phyloP scores from a whole-genome alignment of 305 asterid species.

The Fraxinus latifolia region DNA sequence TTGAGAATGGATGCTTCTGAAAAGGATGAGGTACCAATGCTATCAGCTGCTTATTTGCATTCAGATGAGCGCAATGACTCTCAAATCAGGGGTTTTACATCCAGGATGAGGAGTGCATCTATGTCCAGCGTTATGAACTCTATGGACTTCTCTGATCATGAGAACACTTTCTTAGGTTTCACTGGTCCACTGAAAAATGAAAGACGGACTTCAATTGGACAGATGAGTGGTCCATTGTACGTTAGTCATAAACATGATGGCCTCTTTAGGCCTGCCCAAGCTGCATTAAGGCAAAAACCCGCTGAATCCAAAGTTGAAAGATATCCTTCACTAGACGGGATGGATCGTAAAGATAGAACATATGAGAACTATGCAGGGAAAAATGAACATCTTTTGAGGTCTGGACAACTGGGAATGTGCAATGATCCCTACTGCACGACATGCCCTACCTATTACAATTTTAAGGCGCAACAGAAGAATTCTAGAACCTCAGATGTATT shows the following conservation, averaged over 20 bases:
- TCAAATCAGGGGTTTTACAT: constrained; percentile 34
- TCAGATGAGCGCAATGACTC: constrained; percentile 39
- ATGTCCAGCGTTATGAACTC: constrained; percentile 50
- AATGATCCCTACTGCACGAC: constrained; percentile 63
- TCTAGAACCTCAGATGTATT: constrained; percentile 36
- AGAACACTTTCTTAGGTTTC: constrained; percentile 45
- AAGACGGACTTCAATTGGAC: constrained; percentile 38
- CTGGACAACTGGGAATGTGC: constrained; percentile 63
- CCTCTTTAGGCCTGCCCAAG: constrained; percentile 43
- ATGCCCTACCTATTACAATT: constrained; percentile 47
- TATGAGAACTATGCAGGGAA: constrained; percentile 28
- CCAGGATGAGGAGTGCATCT: constrained; percentile 72
- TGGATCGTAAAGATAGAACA: constrained; percentile 36
- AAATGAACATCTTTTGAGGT: constrained; percentile 54
- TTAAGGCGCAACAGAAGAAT: constrained; percentile 30
- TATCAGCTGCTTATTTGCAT: constrained; percentile 41
- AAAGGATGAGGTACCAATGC: constrained; percentile 65
- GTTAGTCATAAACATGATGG: constrained; percentile 40
- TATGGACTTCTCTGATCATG: constrained; percentile 41
- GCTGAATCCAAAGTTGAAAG: constrained; percentile 40
- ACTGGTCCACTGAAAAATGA: constrained; percentile 75
- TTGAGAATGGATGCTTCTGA: constrained; percentile 58
- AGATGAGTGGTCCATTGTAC: constrained; percentile 66
- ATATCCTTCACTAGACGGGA: constrained; percentile 40
- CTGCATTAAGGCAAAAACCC: constrained; percentile 31